A percentile compares a stretch with the other conserved stretches of the same genome.
Evolutionary conservation across 768 basidiomycete genomes (phyloP).

Genomic region (Hortiboletus flavorubellus): DNA sequence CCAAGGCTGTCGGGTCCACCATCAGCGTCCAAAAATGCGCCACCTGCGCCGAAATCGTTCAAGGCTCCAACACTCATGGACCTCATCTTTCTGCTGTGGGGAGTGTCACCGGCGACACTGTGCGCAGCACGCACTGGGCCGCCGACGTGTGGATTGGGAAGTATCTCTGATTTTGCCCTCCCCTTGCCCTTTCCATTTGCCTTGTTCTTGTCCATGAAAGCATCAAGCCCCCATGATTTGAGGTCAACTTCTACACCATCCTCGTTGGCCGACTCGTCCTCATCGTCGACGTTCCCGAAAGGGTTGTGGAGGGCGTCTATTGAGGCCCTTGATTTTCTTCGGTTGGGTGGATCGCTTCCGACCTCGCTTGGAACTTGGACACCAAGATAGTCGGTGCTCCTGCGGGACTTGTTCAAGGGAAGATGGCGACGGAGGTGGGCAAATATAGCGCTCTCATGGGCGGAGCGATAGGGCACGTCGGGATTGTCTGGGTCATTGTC

Average conservation of each 20-base stretch:
- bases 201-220: conserved; percentile 71
- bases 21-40: conserved; percentile 44
- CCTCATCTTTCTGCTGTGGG: conserved; percentile 44
- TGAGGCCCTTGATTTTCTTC: conserved; percentile 50
- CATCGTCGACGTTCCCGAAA: conserved; percentile 61
- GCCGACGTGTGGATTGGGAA: conserved; percentile 46
- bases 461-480: conserved; percentile 55
- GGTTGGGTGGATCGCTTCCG: conserved; percentile 47
- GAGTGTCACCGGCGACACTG: conserved; percentile 40
- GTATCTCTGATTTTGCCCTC: conserved; percentile 34
- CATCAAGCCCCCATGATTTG: conserved; percentile 80
- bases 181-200: conserved; percentile 37
- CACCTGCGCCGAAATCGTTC: conserved; percentile 49
- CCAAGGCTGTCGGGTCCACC: conserved; percentile 24
- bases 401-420: conserved; percentile 48
- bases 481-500: conserved; percentile 83
- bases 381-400: conserved; percentile 63
- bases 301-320: conserved; percentile 69
- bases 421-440: conserved; percentile 64
- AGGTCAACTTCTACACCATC: conserved; percentile 70
- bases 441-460: conserved; percentile 84
- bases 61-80: conserved; percentile 67
- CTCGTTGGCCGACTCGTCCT: conserved; percentile 48
- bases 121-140: conserved; percentile 38
- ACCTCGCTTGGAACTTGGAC: conserved; percentile 64